Evolutionary conservation across 345 rosid genomes (phyloP), one percentile per base, ranked within the genome.

Genomic region (Excoecaria agallocha): DNA sequence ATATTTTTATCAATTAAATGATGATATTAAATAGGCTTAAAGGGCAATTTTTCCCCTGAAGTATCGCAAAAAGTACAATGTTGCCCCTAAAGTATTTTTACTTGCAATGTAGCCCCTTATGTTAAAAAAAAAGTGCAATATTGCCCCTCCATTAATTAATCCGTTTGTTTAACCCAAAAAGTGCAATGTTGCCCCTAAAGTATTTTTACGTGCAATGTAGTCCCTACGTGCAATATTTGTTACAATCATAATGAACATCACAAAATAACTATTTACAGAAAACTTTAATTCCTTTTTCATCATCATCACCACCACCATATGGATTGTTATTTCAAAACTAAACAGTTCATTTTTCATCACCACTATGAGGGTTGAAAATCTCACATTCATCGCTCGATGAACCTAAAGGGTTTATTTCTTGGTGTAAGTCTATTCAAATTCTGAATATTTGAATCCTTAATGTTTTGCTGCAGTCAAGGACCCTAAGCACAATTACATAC

Each of bases 321-420:
- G 41, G 6, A 63, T n/a, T 46, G 38, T 76, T n/a, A 70, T 70
- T 62, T 20, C n/a, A 62, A 30, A 19, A 58, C 43, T 8, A 2
- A 17, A 52, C 39, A 60, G 51, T 38, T 49, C 43, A 87, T 77
- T 78, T n/a, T n/a, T n/a, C n/a, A n/a, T n/a, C n/a, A n/a, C n/a
- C n/a, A n/a, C n/a, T 67, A 7, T 82, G 87, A 69, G 85, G 81
- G 57, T 69, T 85, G 68, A 78, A 69, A 64, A 73, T 82, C 84
- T 84, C 97, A 69, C 86, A 80, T 76, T 91, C 97, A 76, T 91
- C 93, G 52, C 91, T 86, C 2, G 94, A 89, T 3, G 93, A 87
- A 51, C 87, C 86, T 48, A 13, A 77, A 82, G 49, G 82, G 80
- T 76, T 83, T 84, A 75, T 84, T 87, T 80, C 84, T 78, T 77